A percentile compares a stretch with the other conserved stretches of the same genome.
Conservation (phyloP, 2,329 filamentous ascomycete genomes). For the Neopestalotiopsis sp. region DNA sequence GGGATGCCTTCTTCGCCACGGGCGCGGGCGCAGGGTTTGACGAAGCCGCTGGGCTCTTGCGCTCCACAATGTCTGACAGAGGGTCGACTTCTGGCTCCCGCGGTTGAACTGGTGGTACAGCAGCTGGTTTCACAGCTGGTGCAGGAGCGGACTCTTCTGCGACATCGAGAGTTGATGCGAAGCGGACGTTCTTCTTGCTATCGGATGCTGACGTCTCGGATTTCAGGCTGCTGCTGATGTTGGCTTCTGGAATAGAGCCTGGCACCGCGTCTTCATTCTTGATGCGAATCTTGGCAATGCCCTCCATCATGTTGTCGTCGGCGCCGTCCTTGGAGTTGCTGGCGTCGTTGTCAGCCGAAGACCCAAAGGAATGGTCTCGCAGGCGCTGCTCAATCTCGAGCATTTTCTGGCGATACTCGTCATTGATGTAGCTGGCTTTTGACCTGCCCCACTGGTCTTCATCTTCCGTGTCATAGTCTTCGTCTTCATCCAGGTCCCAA, state of each 20-base stretch:
- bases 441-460: slow-evolving; percentile 79
- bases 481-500: slow-evolving; percentile 57
- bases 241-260: not conserved
- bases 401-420: slow-evolving; percentile 84
- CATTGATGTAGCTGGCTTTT: slow-evolving; percentile 68
- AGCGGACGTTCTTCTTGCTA: slow-evolving; percentile 35
- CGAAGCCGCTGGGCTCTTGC: slow-evolving; percentile 30
- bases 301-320: slow-evolving; percentile 43
- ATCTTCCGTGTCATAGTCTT: slow-evolving; percentile 56
- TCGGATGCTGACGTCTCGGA: slow-evolving; percentile 14
- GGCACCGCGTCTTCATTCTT: slow-evolving; percentile 32
- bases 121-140: slow-evolving; percentile 20
- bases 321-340: slow-evolving; percentile 35
- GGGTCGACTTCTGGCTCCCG: slow-evolving; percentile 48
- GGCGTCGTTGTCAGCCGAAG: slow-evolving; percentile 62
- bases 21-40: slow-evolving; percentile 19
- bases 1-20: slow-evolving; percentile 49
- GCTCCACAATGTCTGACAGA: slow-evolving; percentile 55
- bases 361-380: slow-evolving; percentile 41
- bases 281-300: slow-evolving; percentile 42
- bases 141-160: slow-evolving; percentile 30
- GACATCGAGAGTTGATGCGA: slow-evolving; percentile 35
- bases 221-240: not conserved
- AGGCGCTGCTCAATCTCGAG: slow-evolving; percentile 80
- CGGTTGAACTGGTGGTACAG: slow-evolving; percentile 22